Conservation (phyloP, 805 yeast species). For the Candida chauliodis region DNA sequence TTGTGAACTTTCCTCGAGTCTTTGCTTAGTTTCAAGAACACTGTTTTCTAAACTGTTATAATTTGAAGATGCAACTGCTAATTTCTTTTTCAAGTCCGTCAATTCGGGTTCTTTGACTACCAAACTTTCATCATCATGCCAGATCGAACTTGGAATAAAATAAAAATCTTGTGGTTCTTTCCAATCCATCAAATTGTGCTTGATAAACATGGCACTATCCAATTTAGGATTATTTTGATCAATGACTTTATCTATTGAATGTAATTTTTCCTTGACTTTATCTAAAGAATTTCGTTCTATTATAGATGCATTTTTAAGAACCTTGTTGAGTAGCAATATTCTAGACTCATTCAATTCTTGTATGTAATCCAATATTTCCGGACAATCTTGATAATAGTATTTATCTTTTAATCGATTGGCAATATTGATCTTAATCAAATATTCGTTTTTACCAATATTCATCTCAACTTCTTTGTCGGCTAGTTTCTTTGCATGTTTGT, state of each 20-base stretch:
- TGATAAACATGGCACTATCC: conserved; percentile 87
- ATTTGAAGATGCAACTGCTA: conserved; percentile 38
- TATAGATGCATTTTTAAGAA: conserved; percentile 58
- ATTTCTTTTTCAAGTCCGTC: conserved; percentile 48
- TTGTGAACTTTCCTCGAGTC: conserved; percentile 41
- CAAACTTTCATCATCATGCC: conserved; percentile 93
- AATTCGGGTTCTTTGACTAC: conserved; percentile 56
- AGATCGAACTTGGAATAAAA: conserved; percentile 83
- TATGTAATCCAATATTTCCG: conserved; percentile 79
- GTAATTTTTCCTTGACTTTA: conserved; percentile 48
- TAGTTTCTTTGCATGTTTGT: conserved; percentile 50
- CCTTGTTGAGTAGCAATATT: conserved; percentile 64
- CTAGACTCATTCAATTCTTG: conserved; percentile 83
- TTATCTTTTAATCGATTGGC: conserved; percentile 93
- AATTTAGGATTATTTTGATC: conserved; percentile 67
- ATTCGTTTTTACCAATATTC: conserved; percentile 84
- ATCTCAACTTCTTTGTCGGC: conserved; percentile 69
- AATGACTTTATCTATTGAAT: conserved; percentile 51
- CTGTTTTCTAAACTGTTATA: conserved; percentile 39
- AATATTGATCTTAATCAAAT: conserved; percentile 73
- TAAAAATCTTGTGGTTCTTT: conserved; percentile 81
- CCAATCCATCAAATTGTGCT: conserved; percentile 78
- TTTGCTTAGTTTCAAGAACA: conserved; percentile 49
- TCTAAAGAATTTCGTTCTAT: conserved; percentile 53
- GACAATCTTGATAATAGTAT: conserved; percentile 87